Percentiles rank a stretch among this genome's conserved stretches.
These are phyloP conservation scores for Solanum chacoense DNA, from an alignment of 305 asterid genomes.

Conservation along the genomic window DNA sequence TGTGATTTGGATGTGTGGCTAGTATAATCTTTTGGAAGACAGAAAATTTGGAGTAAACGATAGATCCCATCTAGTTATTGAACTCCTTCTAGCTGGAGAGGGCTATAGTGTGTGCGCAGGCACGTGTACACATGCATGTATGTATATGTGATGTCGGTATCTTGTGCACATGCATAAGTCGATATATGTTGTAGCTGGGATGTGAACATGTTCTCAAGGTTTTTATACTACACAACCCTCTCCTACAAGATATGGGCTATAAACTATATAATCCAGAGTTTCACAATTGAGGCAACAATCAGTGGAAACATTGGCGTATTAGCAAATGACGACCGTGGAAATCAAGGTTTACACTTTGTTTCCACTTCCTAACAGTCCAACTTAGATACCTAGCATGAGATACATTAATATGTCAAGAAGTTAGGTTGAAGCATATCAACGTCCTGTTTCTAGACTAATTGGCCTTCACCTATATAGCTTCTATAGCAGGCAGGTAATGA, in stretches of 20 bases:
- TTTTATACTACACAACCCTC: background rate
- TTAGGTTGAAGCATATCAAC: background rate
- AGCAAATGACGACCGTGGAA: background rate
- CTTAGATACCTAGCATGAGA: background rate
- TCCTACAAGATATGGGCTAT: background rate
- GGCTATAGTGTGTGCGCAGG: background rate
- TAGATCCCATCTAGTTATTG: background rate
- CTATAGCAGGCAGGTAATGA: background rate
- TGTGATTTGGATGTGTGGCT: background rate
- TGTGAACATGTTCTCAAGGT: background rate
- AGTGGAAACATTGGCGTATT: background rate
- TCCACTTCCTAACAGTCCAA: background rate
- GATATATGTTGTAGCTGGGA: background rate
- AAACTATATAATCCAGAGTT: background rate
- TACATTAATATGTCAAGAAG: background rate
- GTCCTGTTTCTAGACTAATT: background rate
- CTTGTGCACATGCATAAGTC: background rate
- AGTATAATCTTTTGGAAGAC: background rate
- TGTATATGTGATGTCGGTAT: background rate
- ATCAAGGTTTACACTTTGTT: background rate
- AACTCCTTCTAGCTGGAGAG: background rate
- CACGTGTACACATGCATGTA: background rate
- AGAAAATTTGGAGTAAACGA: background rate
- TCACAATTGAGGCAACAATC: background rate
- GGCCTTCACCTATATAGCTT: background rate